phyloP scores from a whole-genome alignment of 257 asterid species.

The Rubia yunnanensis region DNA sequence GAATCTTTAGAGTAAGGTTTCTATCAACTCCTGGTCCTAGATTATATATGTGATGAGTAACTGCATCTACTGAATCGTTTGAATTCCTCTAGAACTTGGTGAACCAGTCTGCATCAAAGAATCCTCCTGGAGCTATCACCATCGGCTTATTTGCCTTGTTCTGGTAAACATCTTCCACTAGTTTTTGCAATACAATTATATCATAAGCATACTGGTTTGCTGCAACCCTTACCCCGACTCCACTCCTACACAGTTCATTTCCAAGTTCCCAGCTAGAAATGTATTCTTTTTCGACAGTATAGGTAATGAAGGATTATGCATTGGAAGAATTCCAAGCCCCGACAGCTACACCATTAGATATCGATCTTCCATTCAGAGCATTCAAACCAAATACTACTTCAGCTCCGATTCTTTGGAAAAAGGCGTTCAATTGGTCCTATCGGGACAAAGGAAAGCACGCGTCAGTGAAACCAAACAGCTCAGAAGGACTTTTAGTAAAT shows the following conservation, averaged over 20 bases:
- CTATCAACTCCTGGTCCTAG: slow-evolving; percentile 66
- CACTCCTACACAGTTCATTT: slow-evolving; percentile 62
- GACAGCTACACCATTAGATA: slow-evolving; percentile 27
- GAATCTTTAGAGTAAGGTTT: slow-evolving; percentile 53
- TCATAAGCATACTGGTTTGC: slow-evolving; percentile 51
- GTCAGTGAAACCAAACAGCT: slow-evolving; percentile 45
- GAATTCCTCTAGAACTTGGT: slow-evolving; percentile 24
- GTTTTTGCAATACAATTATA: slow-evolving; percentile 20
- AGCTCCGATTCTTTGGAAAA: slow-evolving; percentile 64
- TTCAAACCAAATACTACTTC: slow-evolving; percentile 56
- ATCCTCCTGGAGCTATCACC: slow-evolving; percentile 56
- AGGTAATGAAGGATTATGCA: slow-evolving; percentile 49
- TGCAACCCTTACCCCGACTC: slow-evolving; percentile 40
- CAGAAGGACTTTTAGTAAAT: slow-evolving; percentile 35
- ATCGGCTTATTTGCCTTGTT: slow-evolving; percentile 24
- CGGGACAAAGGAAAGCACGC: slow-evolving; percentile 72
- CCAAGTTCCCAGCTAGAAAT: slow-evolving; percentile 79
- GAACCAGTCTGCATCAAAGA: slow-evolving; percentile 53
- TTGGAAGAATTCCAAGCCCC: slow-evolving; percentile 68
- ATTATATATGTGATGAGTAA: slow-evolving; percentile 68
- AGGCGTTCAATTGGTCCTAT: slow-evolving; percentile 71
- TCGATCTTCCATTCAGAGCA: slow-evolving; percentile 50
- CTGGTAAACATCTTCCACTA: slow-evolving; percentile 35
- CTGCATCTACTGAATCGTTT: slow-evolving; percentile 24
- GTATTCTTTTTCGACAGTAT: slow-evolving; percentile 56